Evolutionary conservation across 1,284 basidiomycete genomes (phyloP), one percentile per base, ranked within the genome.

Genomic region (Puccinia polysora): DNA sequence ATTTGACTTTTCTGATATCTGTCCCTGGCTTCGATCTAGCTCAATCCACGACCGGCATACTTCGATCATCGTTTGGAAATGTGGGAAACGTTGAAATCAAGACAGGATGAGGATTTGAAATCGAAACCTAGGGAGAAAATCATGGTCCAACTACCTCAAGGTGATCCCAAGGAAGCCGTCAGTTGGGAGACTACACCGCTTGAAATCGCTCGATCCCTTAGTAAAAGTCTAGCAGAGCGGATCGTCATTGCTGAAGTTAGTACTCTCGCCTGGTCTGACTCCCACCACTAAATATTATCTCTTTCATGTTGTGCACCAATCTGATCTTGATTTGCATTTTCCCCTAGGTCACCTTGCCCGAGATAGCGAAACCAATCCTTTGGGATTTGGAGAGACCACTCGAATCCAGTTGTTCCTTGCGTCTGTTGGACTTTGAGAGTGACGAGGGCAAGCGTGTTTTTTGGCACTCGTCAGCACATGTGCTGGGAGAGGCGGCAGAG

Each of bases 391-490:
- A 95, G 77, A 85, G 96, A 71, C 95, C 95, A 0, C 84, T 99
- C 25, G 96, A 97, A 81, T 83, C 82, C 38, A 87, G 89, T 0
- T 88, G 87, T 78, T 87, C 86, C 76, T 84, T 99, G 53, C 88
- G 93, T 76, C 80, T 99, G 25, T 85, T 98, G 67, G 91, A 97
- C 81, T 99, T 98, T 78, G 92, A 97, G 65, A 87, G 94, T 75
- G 88, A 90, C 8, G 93, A 97, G 84, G 95, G 93, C 86, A 77
- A 75, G 77, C 81, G 43, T 20, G 96, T 98, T 40, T 99, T 98
- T 83, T 99, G 96, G 96, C 96, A 98, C 80, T 97, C 95, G 28
- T 97, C 94, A 12, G 96, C 96, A 0, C 96, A 98, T 82, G 93
- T 98, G 70, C 85, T 99, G n/a, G 96, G 96, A 65, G 96, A 99